Base-by-base conservation (phyloP, 2,329 filamentous ascomycete genomes). In the Trichoderma endophyticum region DNA sequence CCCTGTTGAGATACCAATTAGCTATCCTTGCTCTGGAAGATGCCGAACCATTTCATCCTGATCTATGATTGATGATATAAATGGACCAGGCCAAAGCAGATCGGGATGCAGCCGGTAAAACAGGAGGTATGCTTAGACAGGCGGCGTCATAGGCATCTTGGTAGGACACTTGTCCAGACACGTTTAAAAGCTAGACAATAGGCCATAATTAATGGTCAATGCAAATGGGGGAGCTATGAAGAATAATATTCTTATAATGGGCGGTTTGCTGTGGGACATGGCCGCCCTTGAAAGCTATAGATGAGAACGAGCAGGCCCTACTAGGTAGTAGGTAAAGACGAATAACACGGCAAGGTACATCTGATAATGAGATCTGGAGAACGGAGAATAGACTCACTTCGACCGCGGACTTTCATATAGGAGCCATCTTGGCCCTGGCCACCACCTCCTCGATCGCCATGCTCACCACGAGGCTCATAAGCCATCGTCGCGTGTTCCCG, bases 401-500 rank as follows among this genome's bases (percentile, higher is more conserved):
- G 82, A 66, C 86, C 86, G 75, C 86, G 79, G n/a, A 85, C 82
- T 76, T 86, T 86, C 26, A 84, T 80, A 73, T 83, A 86, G 6
- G 82, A 81, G 36, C 82, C 83, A 76, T 86, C 84, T 71, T 83
- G 81, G 8, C 82, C 81, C 21, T 69, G 72, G 9, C 78, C 79
- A 11, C 78, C 79, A n/a, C 77, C 82, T 21, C 81, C 79, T 59
- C 80, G 76, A 60, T 82, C 83, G 72, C 82, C 83, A 76, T 84
- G 82, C 75, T 87, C 86, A 77, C 85, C 84, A 75, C 86, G 84
- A 79, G 85, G 83, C 82, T 87, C 86, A 78, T 87, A 87, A 77
- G 86, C 84, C 86, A 88, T 88, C 71, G 75, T 76, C 75, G 76
- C 74, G 76, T 73, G 76, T 73, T 69, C 65, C 73, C 61, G 75